Evolutionary conservation across 176 grass and related monocot species (phyloP).

Genomic region (Elymus sibiricus): DNA sequence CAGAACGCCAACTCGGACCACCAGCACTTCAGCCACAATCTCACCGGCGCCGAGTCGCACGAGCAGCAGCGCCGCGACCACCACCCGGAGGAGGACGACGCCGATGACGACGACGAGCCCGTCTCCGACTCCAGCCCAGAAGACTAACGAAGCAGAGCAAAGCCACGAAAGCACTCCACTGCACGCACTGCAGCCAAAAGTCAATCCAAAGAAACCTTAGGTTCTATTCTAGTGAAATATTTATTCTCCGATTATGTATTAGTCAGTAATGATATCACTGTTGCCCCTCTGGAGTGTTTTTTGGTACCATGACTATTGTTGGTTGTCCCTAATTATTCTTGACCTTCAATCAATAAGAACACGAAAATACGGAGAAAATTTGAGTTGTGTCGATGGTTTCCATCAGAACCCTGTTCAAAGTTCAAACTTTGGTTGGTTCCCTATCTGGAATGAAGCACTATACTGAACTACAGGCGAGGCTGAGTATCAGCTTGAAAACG

Average conservation of each 20-base stretch:
- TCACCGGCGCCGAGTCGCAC: constrained; percentile 26
- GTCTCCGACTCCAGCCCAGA: constrained; percentile 74
- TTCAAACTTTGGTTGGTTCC: not conserved
- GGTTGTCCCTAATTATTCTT: constrained; percentile 5
- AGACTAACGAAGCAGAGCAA: constrained; percentile 22
- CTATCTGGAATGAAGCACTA: not conserved
- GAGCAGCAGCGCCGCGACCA: constrained; percentile 39
- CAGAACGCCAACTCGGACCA: constrained; percentile 34
- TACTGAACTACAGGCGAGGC: not conserved
- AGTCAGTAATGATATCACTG: not conserved
- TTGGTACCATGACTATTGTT: constrained; percentile 14
- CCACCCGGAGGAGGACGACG: constrained; percentile 52
- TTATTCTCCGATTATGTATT: constrained; percentile 22
- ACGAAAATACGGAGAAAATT: constrained; percentile 13
- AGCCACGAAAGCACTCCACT: not conserved
- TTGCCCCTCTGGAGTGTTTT: not conserved
- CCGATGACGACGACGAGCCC: constrained; percentile 60
- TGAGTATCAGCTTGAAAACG: not conserved
- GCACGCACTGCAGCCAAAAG: constrained; percentile 2
- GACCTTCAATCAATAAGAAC: not conserved
- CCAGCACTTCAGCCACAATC: constrained; percentile 5
- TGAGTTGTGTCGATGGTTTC: not conserved
- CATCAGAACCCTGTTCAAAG: not conserved
- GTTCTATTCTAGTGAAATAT: constrained; percentile 20
- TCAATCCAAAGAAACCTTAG: constrained; percentile 32